Percentiles rank a stretch among this genome's conserved stretches.
phyloP scores from a whole-genome alignment of 805 yeast species.

The Hanseniaspora guilliermondii region DNA sequence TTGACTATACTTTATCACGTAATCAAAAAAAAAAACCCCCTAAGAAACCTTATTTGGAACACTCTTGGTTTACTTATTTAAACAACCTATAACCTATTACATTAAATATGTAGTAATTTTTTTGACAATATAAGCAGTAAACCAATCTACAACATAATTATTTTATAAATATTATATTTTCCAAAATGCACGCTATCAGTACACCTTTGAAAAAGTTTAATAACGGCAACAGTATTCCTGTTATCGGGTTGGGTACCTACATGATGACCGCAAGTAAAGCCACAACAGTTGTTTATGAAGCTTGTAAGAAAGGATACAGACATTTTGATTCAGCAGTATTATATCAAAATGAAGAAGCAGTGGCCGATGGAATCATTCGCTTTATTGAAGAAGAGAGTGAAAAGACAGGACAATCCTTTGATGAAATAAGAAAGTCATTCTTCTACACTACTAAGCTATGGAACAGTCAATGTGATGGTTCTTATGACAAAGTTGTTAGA shows the following conservation, averaged over 20 bases:
- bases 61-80: not conserved
- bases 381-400: slow-evolving; percentile 39
- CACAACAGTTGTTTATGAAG: slow-evolving; percentile 37
- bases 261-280: slow-evolving; percentile 31
- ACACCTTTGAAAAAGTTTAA: slow-evolving; percentile 28
- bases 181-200: not conserved
- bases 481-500: slow-evolving; percentile 41
- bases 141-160: too few species aligned
- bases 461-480: slow-evolving; percentile 43
- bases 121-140: too few species aligned
- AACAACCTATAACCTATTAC: not conserved
- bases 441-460: slow-evolving; percentile 63
- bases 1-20: too few species aligned
- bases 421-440: slow-evolving; percentile 34
- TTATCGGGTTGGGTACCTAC: slow-evolving; percentile 47
- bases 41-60: too few species aligned
- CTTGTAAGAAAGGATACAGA: slow-evolving; percentile 55
- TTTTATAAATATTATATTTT: too few species aligned
- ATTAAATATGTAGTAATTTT: too few species aligned
- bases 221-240: slow-evolving; percentile 46
- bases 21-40: too few species aligned
- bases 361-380: slow-evolving; percentile 43
- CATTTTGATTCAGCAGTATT: slow-evolving; percentile 61
- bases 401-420: slow-evolving; percentile 25
- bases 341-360: slow-evolving; percentile 55